These are phyloP conservation scores for Ceratobasidium sp. DNA, from an alignment of 1,284 basidiomycete genomes.

Conservation along the genomic window DNA sequence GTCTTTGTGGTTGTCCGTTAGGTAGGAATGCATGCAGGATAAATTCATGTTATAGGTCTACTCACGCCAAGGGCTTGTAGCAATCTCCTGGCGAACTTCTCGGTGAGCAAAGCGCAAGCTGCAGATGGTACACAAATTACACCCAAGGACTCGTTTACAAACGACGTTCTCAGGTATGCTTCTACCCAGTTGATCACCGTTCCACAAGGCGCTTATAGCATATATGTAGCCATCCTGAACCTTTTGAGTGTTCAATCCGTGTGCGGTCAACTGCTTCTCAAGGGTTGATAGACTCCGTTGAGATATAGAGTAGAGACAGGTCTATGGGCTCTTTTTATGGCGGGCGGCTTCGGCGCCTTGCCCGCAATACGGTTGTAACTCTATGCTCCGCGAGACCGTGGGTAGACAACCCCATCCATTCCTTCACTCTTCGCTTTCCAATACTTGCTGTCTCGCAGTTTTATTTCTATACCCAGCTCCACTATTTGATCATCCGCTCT, in stretches of 20 bases:
- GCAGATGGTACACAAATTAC: conserved; percentile 7
- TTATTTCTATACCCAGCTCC: too few species aligned
- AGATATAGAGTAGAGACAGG: not conserved
- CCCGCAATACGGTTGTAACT: too few species aligned
- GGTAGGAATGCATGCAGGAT: not conserved
- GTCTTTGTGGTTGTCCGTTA: conserved; percentile 17
- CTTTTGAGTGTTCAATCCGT: conserved; percentile 6
- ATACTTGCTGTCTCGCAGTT: too few species aligned
- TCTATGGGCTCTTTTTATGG: too few species aligned
- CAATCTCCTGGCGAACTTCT: conserved; percentile 23
- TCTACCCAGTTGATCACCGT: not conserved
- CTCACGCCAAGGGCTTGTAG: not conserved
- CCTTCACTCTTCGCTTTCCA: too few species aligned
- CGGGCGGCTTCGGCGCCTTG: too few species aligned
- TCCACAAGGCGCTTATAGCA: not conserved
- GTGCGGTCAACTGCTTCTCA: not conserved
- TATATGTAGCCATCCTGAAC: conserved; percentile 19
- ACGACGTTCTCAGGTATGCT: conserved; percentile 17
- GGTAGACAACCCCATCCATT: too few species aligned
- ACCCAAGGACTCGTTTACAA: not conserved
- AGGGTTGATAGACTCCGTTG: not conserved
- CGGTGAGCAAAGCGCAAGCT: not conserved
- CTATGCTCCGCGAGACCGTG: too few species aligned
- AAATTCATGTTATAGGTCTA: not conserved
- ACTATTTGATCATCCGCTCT: too few species aligned